Percentiles rank a stretch among this genome's conserved stretches.
Evolutionary conservation across 2,329 filamentous ascomycete species (phyloP).

Genomic region (Parastagonospora nodorum): DNA sequence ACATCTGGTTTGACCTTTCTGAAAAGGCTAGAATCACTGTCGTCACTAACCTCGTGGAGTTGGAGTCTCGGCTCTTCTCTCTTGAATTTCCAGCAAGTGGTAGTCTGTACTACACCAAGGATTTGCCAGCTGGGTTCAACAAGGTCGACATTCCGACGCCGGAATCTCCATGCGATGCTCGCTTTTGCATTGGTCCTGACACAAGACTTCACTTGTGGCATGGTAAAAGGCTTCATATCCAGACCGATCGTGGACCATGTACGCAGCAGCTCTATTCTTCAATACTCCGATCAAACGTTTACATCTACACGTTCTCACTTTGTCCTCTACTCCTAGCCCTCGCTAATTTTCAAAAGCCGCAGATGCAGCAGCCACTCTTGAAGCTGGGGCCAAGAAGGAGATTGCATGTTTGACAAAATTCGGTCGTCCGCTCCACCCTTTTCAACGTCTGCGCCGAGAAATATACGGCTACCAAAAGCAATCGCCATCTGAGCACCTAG

Average conservation of each 20-base stretch:
- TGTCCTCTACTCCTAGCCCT: slow-evolving; percentile 9
- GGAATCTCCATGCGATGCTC: slow-evolving; percentile 5
- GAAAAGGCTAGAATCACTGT: slow-evolving; percentile 28
- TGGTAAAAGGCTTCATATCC: slow-evolving; percentile 29
- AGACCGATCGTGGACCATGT: slow-evolving; percentile 41
- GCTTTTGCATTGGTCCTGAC: slow-evolving; percentile 39
- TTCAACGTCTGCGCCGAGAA: slow-evolving; percentile 38
- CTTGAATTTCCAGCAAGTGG: slow-evolving; percentile 39
- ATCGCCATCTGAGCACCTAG: slow-evolving; percentile 29
- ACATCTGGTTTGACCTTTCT: slow-evolving; percentile 37
- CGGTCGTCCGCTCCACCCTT: slow-evolving; percentile 36
- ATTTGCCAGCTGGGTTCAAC: slow-evolving; percentile 8
- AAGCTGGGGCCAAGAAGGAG: slow-evolving; percentile 41
- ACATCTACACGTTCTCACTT: neutral
- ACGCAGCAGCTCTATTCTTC: slow-evolving; percentile 17
- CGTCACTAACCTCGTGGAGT: slow-evolving; percentile 31
- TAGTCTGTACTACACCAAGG: slow-evolving; percentile 36
- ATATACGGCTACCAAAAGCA: slow-evolving; percentile 38
- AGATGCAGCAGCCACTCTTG: slow-evolving; percentile 27
- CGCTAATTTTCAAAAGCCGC: slow-evolving; percentile 22
- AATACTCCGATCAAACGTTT: neutral
- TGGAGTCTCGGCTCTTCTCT: slow-evolving; percentile 32
- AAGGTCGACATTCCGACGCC: slow-evolving; percentile 19
- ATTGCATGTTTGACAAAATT: slow-evolving; percentile 32
- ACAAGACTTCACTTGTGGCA: slow-evolving; percentile 35